A percentile compares a stretch with the other conserved stretches of the same genome.
Evolutionary conservation across 1,284 basidiomycete species (phyloP).

Genomic region (Heliocybe sulcata): DNA sequence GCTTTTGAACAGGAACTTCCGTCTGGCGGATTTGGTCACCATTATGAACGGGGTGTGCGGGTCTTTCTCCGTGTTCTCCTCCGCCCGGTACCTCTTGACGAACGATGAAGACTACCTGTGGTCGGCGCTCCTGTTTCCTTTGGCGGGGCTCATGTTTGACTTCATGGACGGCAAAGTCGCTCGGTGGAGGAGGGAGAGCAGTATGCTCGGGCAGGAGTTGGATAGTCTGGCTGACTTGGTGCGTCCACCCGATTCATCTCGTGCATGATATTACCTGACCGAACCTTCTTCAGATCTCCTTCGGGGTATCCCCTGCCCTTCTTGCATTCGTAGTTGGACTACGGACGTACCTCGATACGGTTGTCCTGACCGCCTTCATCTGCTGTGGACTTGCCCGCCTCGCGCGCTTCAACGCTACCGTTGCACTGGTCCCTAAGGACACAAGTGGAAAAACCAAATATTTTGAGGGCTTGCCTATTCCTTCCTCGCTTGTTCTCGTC

Average conservation of each 20-base stretch:
- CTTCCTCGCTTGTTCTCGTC: constrained; percentile 83
- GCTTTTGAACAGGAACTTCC: constrained; percentile 76
- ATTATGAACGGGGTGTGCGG: constrained; percentile 99
- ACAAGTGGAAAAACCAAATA: constrained; percentile 83
- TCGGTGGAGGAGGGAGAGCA: constrained; percentile 91
- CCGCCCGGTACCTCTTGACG: constrained; percentile 81
- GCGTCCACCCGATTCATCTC: constrained; percentile 19
- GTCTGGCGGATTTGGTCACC: constrained; percentile 97
- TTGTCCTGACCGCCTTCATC: constrained; percentile 85
- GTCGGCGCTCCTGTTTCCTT: constrained; percentile 82
- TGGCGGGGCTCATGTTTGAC: constrained; percentile 97
- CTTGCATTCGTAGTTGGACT: constrained; percentile 90
- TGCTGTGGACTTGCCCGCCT: constrained; percentile 95
- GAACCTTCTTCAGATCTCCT: constrained; percentile 70
- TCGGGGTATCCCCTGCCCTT: constrained; percentile 93
- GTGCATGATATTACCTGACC: background rate
- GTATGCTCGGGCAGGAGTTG: constrained; percentile 97
- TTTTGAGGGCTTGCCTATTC: constrained; percentile 98
- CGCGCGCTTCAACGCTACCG: constrained; percentile 97
- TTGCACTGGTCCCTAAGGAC: constrained; percentile 91
- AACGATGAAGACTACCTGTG: constrained; percentile 79
- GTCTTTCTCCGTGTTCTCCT: constrained; percentile 91
- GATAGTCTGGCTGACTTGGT: constrained; percentile 96
- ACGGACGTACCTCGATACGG: constrained; percentile 83
- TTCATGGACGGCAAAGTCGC: constrained; percentile 98